Percentiles rank a stretch among this genome's conserved stretches.
Evolutionary conservation across 371 early-diverging fungal species (phyloP).

Genomic region (Rhizopus delemar): DNA sequence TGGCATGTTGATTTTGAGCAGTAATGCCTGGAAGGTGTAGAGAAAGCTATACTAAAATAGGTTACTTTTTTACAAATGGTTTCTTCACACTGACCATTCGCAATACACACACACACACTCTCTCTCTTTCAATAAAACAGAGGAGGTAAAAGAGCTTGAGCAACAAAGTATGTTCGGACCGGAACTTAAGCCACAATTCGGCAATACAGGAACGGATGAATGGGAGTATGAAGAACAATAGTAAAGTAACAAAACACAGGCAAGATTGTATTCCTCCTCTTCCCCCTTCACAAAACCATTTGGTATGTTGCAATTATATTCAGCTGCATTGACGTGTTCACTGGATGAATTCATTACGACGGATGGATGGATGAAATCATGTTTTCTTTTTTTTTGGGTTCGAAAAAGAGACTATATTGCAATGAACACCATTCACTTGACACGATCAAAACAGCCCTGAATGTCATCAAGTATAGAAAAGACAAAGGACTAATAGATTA

Average conservation of each 20-base stretch:
- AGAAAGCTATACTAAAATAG: too few relatives aligned
- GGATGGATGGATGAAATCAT: not conserved
- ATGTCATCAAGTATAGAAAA: not conserved
- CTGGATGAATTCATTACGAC: not conserved
- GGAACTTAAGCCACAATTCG: not conserved
- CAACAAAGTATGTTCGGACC: not conserved
- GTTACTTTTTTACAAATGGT: too few relatives aligned
- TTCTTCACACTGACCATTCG: too few relatives aligned
- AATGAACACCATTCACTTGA: too few relatives aligned
- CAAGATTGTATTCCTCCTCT: slow-evolving; percentile 28
- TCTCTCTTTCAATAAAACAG: too few relatives aligned
- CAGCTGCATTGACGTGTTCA: not conserved
- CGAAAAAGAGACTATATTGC: too few relatives aligned
- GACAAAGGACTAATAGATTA: not conserved
- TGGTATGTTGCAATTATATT: slow-evolving; percentile 23
- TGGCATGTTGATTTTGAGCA: not conserved
- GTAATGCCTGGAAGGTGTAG: not conserved
- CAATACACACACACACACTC: too few relatives aligned
- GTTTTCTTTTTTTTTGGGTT: too few relatives aligned
- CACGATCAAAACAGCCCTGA: too few relatives aligned
- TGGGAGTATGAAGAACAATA: not conserved
- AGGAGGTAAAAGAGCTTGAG: not conserved
- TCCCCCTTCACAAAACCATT: slow-evolving; percentile 35
- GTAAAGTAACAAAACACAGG: not conserved
- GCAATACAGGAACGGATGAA: not conserved